phyloP scores from a whole-genome alignment of 2,329 filamentous ascomycete genomes.

The Myotisia sp. region DNA sequence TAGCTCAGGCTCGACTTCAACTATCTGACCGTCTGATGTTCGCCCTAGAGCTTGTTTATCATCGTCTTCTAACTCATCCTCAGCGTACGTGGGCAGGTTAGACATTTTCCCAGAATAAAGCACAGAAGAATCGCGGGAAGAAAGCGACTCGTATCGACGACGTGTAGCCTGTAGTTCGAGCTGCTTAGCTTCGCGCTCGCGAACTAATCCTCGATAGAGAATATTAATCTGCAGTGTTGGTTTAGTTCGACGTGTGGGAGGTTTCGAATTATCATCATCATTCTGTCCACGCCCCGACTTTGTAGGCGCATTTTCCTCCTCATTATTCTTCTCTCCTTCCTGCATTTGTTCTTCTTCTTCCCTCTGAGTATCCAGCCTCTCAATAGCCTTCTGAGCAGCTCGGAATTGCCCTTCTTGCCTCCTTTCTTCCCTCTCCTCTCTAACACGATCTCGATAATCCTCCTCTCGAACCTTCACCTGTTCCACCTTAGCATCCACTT shows the following conservation, averaged over 20 bases:
- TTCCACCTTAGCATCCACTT: constrained; percentile 45
- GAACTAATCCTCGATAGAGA: constrained; percentile 63
- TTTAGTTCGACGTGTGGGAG: neutral
- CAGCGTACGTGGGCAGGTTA: constrained; percentile 32
- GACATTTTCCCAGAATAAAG: constrained; percentile 18
- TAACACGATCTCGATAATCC: constrained; percentile 59
- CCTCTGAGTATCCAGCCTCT: constrained; percentile 50
- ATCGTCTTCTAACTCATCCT: constrained; percentile 56
- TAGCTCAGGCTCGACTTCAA: constrained; percentile 36
- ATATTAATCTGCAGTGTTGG: constrained; percentile 49
- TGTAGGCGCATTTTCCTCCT: constrained; percentile 11
- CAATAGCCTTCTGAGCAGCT: constrained; percentile 69
- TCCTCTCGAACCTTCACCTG: constrained; percentile 49
- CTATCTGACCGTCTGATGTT: constrained; percentile 27
- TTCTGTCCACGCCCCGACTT: constrained; percentile 9
- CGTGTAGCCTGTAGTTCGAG: constrained; percentile 50
- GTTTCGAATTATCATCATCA: constrained; percentile 5
- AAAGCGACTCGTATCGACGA: constrained; percentile 51
- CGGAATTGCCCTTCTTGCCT: constrained; percentile 55
- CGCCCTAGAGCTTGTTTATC: constrained; percentile 32
- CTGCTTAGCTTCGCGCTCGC: constrained; percentile 55
- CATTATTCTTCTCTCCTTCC: neutral
- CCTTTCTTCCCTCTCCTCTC: constrained; percentile 54
- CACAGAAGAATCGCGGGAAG: constrained; percentile 21
- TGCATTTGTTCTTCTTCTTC: constrained; percentile 15